Conservation (phyloP, 495 filamentous ascomycete species). For the Aspergillus ellipticus region DNA sequence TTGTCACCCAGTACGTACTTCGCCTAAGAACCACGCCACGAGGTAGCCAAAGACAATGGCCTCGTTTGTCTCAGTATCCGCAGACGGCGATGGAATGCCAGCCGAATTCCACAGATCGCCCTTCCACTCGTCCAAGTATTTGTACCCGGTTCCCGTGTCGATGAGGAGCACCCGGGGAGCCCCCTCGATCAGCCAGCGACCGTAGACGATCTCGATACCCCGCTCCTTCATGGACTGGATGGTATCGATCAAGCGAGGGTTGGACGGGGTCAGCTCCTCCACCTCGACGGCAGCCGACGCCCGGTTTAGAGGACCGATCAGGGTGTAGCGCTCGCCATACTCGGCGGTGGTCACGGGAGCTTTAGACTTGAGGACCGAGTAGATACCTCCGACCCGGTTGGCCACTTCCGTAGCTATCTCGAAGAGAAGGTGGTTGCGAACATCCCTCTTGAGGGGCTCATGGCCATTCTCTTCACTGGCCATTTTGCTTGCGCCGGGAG, state of each 20-base stretch:
- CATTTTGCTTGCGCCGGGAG: constrained; percentile 14
- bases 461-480: constrained; percentile 30
- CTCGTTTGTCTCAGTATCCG: constrained; percentile 94
- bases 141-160: constrained; percentile 88
- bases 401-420: constrained; percentile 96
- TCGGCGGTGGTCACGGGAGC: constrained; percentile 95
- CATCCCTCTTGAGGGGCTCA: constrained; percentile 55
- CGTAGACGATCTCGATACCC: constrained; percentile 87
- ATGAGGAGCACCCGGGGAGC: constrained; percentile 91
- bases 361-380: constrained; percentile 98
- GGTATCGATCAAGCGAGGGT: constrained; percentile 72
- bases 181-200: constrained; percentile 96
- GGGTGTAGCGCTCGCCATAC: constrained; percentile 95
- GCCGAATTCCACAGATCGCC: constrained; percentile 88
- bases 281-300: constrained; percentile 94
- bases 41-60: constrained; percentile 97
- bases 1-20: constrained; percentile 55
- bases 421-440: constrained; percentile 81
- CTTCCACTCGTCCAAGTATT: constrained; percentile 95
- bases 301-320: constrained; percentile 91
- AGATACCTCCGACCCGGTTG: constrained; percentile 97
- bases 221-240: constrained; percentile 87
- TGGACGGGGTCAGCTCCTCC: constrained; percentile 81
- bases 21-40: constrained; percentile 96
- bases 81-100: constrained; percentile 86